These are phyloP conservation scores for Penicillium angulare DNA, from an alignment of 495 filamentous ascomycete genomes.

Conservation along the genomic window DNA sequence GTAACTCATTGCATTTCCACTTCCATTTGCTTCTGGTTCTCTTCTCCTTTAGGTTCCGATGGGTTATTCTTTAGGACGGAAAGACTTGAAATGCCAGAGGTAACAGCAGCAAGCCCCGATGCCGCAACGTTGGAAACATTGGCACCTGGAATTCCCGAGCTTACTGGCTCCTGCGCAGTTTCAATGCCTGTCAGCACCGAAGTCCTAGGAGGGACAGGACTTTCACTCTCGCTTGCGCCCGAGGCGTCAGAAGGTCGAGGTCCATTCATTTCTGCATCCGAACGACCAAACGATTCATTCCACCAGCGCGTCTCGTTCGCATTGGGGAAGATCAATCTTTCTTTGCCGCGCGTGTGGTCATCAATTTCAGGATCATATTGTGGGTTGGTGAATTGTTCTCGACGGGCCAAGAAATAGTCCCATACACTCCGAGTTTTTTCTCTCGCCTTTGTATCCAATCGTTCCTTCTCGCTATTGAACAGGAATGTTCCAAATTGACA, in stretches of 20 bases:
- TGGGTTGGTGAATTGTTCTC: conserved; percentile 74
- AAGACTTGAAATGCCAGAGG: conserved; percentile 42
- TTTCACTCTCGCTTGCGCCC: conserved; percentile 13
- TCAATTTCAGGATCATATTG: conserved; percentile 77
- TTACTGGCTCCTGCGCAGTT: conserved; percentile 36
- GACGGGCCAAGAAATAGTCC: conserved; percentile 86
- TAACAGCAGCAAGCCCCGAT: conserved; percentile 35
- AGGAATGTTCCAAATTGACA: conserved; percentile 98
- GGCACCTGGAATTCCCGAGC: conserved; percentile 24
- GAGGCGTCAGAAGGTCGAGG: conserved; percentile 29
- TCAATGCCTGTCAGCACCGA: conserved; percentile 50
- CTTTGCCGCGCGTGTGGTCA: conserved; percentile 71
- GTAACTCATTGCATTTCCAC: conserved; percentile 23
- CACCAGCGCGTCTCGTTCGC: conserved; percentile 78
- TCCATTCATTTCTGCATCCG: conserved; percentile 91
- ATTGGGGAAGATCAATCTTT: conserved; percentile 80
- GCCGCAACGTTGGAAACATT: conserved; percentile 25
- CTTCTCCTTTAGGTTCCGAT: conserved; percentile 16
- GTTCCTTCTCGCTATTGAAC: conserved; percentile 90
- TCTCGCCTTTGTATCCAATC: conserved; percentile 66
- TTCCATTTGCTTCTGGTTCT: conserved; percentile 36
- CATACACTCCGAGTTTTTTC: conserved; percentile 86
- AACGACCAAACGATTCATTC: conserved; percentile 80
- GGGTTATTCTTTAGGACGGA: conserved; percentile 31
- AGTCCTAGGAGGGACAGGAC: conserved; percentile 15